Percentiles rank a stretch among this genome's conserved stretches.
Conservation (phyloP, 2,329 filamentous ascomycete genomes). For the Xylaria digitata region DNA sequence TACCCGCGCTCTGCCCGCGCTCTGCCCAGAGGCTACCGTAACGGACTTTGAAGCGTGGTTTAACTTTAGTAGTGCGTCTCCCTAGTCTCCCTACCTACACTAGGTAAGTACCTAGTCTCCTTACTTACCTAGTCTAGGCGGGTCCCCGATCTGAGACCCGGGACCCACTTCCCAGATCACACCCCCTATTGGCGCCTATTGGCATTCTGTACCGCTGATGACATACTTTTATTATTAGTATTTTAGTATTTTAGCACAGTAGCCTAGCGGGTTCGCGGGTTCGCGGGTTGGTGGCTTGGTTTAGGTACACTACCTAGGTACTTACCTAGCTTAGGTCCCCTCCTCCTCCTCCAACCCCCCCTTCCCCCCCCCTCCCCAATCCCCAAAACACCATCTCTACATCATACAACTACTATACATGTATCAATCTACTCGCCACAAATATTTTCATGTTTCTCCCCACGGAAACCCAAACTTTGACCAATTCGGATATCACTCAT, state of each 20-base stretch:
- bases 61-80: too few relatives aligned
- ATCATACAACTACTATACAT: too few relatives aligned
- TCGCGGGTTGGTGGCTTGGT: slow-evolving; percentile 6
- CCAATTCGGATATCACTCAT: slow-evolving; percentile 16
- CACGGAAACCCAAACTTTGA: slow-evolving; percentile 23
- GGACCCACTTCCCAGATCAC: slow-evolving; percentile 34
- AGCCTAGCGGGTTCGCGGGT: neutral
- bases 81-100: too few relatives aligned
- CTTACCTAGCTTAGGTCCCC: too few relatives aligned
- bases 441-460: slow-evolving; percentile 23
- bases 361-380: too few relatives aligned
- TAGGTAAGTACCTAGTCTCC: too few relatives aligned
- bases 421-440: slow-evolving; percentile 25
- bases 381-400: too few relatives aligned
- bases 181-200: slow-evolving; percentile 25
- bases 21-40: too few relatives aligned
- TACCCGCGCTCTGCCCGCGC: too few relatives aligned
- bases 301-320: too few relatives aligned
- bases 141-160: slow-evolving; percentile 37
- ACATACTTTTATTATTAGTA: slow-evolving; percentile 37
- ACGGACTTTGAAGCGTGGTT: too few relatives aligned
- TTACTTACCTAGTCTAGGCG: slow-evolving; percentile 7
- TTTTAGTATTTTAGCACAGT: slow-evolving; percentile 10
- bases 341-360: too few relatives aligned
- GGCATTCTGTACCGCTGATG: slow-evolving; percentile 29